Evolutionary conservation across 73 alveolate genomes (phyloP), one percentile per base, ranked within the genome.

Genomic region (Breviolum minutum): DNA sequence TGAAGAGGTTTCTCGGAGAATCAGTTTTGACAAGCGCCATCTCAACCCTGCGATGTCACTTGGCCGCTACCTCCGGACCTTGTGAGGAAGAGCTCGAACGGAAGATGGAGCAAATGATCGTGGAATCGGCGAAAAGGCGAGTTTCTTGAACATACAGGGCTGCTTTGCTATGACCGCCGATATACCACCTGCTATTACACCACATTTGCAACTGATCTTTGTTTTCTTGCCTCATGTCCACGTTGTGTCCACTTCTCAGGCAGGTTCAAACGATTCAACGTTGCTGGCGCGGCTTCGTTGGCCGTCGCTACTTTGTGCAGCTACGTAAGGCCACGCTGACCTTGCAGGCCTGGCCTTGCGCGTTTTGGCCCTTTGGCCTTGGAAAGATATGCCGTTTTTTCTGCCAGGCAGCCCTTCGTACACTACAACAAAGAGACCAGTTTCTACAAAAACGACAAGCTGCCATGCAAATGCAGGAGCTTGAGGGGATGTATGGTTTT

Each of bases 241-340:
- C 60, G 20, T 14, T 27, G 26, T 71, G 13, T 20, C 40, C 40
- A 10, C 16, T 0, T 10, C 74, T 61, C 94, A 86, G 98, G 90
- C 98, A 92, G 90, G 98, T 92, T 81, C 98, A 92, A 48, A 92
- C 98, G 32, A 92, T 92, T 64, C 98, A 92, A n/a, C 98, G 98
- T 20, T 92, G 98, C 73, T 92, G 98, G 98, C 98, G 98, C 63
- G 98, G 98, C 90, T 92, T 92, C 63, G 89, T 66, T 9, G 85
- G 87, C 16, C 86, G 98, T 19, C 89, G 98, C 80, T 60, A 63
- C 48, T 92, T 92, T 66, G 89, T 30, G 13, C 63, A 60, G 69
- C 30, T 74, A 66, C 98, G 98, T 19, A 4, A 66, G 16, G 90
- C 98, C 7, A 90, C 98, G 19, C 48, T 92, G 79, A 69, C 82